Conservation (phyloP, 768 basidiomycete genomes). For the Paxillus rubicundulus region DNA sequence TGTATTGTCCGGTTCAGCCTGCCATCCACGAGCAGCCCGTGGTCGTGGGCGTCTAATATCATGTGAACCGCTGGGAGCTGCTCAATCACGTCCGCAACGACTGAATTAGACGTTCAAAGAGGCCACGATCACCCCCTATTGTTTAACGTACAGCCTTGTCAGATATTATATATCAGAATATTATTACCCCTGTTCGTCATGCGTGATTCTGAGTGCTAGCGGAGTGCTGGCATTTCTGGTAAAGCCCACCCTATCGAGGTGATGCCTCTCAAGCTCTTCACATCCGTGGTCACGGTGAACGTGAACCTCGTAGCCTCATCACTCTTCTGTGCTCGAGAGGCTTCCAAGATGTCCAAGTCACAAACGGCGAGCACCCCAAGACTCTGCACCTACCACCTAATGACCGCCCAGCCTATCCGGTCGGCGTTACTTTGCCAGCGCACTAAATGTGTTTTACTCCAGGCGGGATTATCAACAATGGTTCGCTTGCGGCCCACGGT, state of each 20-base stretch:
- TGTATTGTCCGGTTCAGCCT: too few relatives aligned
- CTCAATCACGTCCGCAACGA: neutral
- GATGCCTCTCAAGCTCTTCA: conserved; percentile 58
- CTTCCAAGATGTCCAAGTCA: conserved; percentile 67
- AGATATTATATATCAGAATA: too few relatives aligned
- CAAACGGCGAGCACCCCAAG: too few relatives aligned
- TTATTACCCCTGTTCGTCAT: too few relatives aligned
- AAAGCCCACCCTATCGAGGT: conserved; percentile 55
- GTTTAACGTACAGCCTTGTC: conserved; percentile 60
- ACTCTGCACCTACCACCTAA: too few relatives aligned
- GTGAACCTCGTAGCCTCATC: conserved; percentile 72
- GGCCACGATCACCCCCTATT: conserved; percentile 36
- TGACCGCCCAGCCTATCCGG: too few relatives aligned
- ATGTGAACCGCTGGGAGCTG: too few relatives aligned
- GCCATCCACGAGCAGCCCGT: too few relatives aligned
- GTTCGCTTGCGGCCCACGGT: conserved; percentile 68
- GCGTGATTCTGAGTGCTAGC: neutral
- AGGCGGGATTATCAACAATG: conserved; percentile 86
- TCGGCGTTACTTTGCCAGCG: neutral
- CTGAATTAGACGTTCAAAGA: neutral
- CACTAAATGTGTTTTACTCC: neutral
- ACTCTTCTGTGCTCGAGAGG: conserved; percentile 77
- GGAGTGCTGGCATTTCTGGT: conserved; percentile 75
- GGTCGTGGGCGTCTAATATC: too few relatives aligned
- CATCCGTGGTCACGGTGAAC: conserved; percentile 62